Evolutionary conservation across 1,284 basidiomycete genomes (phyloP), one percentile per base, ranked within the genome.

Genomic region (Nidula niveotomentosa): DNA sequence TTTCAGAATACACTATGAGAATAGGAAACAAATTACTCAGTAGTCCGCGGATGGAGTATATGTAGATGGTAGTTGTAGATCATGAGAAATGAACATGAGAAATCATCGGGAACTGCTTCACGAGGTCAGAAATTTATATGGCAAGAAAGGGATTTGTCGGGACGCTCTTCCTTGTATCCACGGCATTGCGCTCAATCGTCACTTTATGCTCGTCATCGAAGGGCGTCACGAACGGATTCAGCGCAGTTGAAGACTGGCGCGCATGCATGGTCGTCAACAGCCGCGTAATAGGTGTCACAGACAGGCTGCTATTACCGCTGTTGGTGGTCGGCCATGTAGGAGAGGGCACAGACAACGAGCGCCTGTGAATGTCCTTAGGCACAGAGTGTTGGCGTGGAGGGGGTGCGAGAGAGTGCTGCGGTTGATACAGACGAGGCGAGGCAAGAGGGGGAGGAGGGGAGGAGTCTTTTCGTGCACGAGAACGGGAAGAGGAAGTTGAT

Each of bases 121-220:
- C 37, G 37, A 15, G 10, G 37, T 7, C 7, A 12, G 18, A n/a
- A 17, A 17, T 5, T 69, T 58, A 73, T 33, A 74, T 55, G 36
- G 70, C 72, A 53, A 64, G 61, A 55, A 78, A 76, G 0, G 78
- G 76, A 63, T 77, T 77, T 48, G 73, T 76, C 15, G 65, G 63
- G 55, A 77, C 69, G 57, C 77, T 80, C 67, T 75, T 74, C 58
- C 75, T 68, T 48, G 68, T 57, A 48, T 59, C 56, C 18, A 62
- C 56, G 2, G 60, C 58, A n/a, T 70, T 63, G 15, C 63, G 60
- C 37, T 69, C 65, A 49, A 77, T 69, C 57, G 60, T 67, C 52
- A 79, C 72, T 48, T 65, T 62, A 53, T 76, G 75, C 63, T 88
- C 83, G 64, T 90, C 89, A 67, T 91, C 90, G 70, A 91, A 91